A percentile compares a stretch with the other conserved stretches of the same genome.
These are phyloP conservation scores for Pelargonium fulgidum DNA, from an alignment of 441 rosid genomes.

Conservation along the genomic window DNA sequence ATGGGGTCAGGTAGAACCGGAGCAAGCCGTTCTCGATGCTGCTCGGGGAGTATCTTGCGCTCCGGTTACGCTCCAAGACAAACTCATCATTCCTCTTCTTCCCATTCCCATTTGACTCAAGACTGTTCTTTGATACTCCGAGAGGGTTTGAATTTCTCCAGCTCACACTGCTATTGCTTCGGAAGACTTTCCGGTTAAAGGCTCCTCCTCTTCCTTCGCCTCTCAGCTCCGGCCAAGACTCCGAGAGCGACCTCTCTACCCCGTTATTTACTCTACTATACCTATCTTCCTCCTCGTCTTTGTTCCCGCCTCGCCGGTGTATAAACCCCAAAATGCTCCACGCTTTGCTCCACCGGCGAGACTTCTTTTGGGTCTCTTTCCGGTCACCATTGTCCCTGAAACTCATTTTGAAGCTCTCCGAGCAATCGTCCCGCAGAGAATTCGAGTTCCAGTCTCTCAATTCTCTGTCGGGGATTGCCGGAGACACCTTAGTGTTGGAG, in stretches of 20 bases:
- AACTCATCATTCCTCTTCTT: conserved; percentile 63
- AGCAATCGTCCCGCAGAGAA: conserved; percentile 65
- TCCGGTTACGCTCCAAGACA: conserved; percentile 71
- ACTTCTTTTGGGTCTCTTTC: conserved; percentile 59
- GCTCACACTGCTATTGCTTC: conserved; percentile 98
- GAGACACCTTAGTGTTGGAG: conserved; percentile 65
- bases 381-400: conserved; percentile 55
- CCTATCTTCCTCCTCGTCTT: conserved; percentile 82
- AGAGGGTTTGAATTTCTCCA: conserved; percentile 68
- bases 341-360: conserved; percentile 75
- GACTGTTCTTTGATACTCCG: conserved; percentile 45
- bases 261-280: conserved; percentile 56
- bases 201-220: conserved; percentile 51
- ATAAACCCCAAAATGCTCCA: conserved; percentile 90
- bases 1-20: conserved; percentile 71
- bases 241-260: conserved; percentile 82
- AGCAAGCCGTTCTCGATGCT: conserved; percentile 69
- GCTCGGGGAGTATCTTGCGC: conserved; percentile 83
- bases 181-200: conserved; percentile 59
- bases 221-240: conserved; percentile 85
- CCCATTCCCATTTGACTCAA: conserved; percentile 43
- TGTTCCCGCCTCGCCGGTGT: conserved; percentile 63
- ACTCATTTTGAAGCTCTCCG: conserved; percentile 55
- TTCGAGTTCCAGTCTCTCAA: conserved; percentile 56
- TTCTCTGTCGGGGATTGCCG: conserved; percentile 49